Percentiles rank a stretch among this genome's conserved stretches.
Conservation (phyloP, 2,329 filamentous ascomycete genomes). For the Pestalotiopsis fici region DNA sequence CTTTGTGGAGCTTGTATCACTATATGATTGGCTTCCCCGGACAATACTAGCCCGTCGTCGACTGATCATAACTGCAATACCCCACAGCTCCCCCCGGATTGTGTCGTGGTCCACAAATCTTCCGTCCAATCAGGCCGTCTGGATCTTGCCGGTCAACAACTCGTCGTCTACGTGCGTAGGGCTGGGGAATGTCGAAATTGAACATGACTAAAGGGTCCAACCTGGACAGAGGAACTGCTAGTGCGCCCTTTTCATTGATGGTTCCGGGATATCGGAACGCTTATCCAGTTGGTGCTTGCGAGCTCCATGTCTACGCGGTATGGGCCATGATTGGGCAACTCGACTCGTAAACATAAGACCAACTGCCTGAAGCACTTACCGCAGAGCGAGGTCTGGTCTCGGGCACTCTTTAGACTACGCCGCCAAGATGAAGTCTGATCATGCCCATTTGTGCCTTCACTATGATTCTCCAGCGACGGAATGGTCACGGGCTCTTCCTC, state of each 20-base stretch:
- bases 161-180: background rate
- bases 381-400: background rate
- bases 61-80: background rate
- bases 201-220: background rate
- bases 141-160: background rate
- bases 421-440: background rate
- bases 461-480: background rate
- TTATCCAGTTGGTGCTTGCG: background rate
- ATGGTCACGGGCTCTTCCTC: constrained; percentile 37
- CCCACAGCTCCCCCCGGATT: constrained; percentile 5
- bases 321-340: background rate
- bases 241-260: background rate
- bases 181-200: background rate
- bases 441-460: background rate
- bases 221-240: background rate
- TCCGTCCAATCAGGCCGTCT: constrained; percentile 6
- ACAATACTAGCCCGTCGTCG: constrained; percentile 2
- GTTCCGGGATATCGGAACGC: constrained; percentile 3
- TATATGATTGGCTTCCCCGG: constrained; percentile 6
- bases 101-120: constrained; percentile 4
- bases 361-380: background rate
- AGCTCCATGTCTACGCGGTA: background rate
- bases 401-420: background rate
- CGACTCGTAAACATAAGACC: background rate
- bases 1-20: background rate